A percentile compares a stretch with the other conserved stretches of the same genome.
Evolutionary conservation across 805 yeast genomes (phyloP).

Genomic region (Wickerhamiella qilinensis): DNA sequence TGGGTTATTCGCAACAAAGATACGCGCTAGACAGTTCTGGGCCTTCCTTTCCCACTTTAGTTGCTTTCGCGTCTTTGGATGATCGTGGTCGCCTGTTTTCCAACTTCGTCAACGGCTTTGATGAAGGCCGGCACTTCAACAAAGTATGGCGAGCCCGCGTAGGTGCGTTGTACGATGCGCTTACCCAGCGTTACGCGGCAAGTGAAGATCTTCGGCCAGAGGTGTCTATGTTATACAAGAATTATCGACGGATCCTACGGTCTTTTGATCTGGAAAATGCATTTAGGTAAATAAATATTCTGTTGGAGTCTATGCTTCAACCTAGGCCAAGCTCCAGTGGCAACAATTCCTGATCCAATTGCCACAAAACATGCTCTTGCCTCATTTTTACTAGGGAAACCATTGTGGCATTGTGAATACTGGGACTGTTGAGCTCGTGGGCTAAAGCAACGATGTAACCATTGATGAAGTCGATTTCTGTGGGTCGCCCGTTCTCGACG

Average conservation of each 20-base stretch:
- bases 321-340: constrained; percentile 4
- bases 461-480: constrained; percentile 73
- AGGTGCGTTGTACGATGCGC: neutral
- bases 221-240: neutral
- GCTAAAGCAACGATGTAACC: constrained; percentile 37
- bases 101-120: constrained; percentile 7
- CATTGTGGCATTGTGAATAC: constrained; percentile 28
- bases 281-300: neutral
- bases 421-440: neutral
- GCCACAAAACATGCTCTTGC: constrained; percentile 7
- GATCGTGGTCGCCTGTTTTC: constrained; percentile 2
- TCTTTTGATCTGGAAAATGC: neutral
- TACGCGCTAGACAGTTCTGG: constrained; percentile 43
- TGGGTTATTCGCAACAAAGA: constrained; percentile 47
- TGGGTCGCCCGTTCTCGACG: constrained; percentile 32
- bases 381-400: constrained; percentile 28
- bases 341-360: constrained; percentile 4
- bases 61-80: constrained; percentile 41
- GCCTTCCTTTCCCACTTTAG: constrained; percentile 56
- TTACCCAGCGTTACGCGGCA: neutral
- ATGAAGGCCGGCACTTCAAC: constrained; percentile 6
- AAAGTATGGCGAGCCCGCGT: neutral
- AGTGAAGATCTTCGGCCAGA: neutral
- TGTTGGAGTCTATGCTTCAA: neutral
- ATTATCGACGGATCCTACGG: neutral